These are phyloP conservation scores for Diaporthe citrichinensis DNA, from an alignment of 2,329 filamentous ascomycete species.

Conservation along the genomic window DNA sequence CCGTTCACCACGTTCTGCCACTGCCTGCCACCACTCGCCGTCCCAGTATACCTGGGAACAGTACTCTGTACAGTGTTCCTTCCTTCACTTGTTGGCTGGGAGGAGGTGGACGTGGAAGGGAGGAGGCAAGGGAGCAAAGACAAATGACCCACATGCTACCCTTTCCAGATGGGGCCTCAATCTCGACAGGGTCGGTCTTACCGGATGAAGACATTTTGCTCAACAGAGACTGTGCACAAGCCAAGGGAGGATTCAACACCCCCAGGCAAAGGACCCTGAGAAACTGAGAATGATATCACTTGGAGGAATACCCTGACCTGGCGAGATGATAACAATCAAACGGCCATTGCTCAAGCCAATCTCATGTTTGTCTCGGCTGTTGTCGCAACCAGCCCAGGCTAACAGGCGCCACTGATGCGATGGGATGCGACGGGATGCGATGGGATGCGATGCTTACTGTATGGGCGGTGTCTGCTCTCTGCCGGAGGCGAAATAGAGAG, in stretches of 20 bases:
- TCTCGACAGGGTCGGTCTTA: conserved; percentile 13
- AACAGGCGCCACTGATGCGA: conserved; percentile 26
- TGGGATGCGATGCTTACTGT: neutral
- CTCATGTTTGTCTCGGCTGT: conserved; percentile 27
- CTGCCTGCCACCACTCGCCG: neutral
- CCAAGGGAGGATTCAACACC: conserved; percentile 11
- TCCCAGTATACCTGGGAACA: neutral
- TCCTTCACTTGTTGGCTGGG: neutral
- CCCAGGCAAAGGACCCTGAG: neutral
- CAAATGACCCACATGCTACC: conserved; percentile 16
- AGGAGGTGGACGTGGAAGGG: neutral
- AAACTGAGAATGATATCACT: conserved; percentile 6
- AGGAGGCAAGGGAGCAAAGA: conserved; percentile 1
- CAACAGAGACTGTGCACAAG: neutral
- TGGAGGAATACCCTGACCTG: conserved; percentile 1
- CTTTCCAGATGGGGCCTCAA: neutral
- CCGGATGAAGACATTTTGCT: conserved; percentile 7
- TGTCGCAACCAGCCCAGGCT: conserved; percentile 4
- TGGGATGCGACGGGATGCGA: neutral
- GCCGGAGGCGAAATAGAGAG: neutral
- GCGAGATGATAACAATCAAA: conserved; percentile 21
- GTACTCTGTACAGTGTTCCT: neutral
- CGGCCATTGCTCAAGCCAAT: conserved; percentile 31
- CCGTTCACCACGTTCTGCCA: neutral
- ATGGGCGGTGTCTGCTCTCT: neutral